Evolutionary conservation across 441 rosid genomes (phyloP), one percentile per base, ranked within the genome.

Genomic region (Theobroma grandiflorum): DNA sequence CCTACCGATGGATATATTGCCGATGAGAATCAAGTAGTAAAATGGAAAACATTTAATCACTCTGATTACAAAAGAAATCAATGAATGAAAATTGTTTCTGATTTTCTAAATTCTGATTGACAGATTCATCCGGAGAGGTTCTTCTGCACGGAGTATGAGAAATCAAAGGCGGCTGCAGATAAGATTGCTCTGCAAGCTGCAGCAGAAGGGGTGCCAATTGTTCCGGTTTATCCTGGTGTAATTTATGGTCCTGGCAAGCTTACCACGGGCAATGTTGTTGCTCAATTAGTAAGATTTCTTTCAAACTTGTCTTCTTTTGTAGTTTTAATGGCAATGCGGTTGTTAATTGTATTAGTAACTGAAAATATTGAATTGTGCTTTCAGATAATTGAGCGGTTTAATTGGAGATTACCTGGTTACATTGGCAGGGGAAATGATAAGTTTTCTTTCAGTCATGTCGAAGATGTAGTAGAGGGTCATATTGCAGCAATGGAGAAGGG

Each of bases 111-210:
- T 69, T n/a, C 37, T 42, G 38, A 2, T 72, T 80, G 72, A 20
- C 65, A 93, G 99, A 83, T 87, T 66, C 98, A 96, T 77, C 87
- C 49, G 18, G 95, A 88, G 92, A 88, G 66, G 65, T 85, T 82
- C 71, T 94, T 94, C 89, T 96, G 99, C 82, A 59, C 99, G 26
- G 98, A 93, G 85, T 94, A 96, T 33, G 99, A 96, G 90, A 91
- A 80, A 86, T 96, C 99, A 0, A 96, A 96, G 82, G 89, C 82
- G 42, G 79, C 58, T 8, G 96, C 99, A 7, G 99, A 94, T 84
- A 89, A 93, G 84, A 82, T 94, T 82, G 99, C 98, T 0, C 61
- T 86, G 82, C 87, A 82, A 78, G 97, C 97, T 80, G 92, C 93
- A 0, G 74, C 85, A 22, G 95, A 92, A 74, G 98, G 98, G 33